Evolutionary conservation across 2,329 filamentous ascomycete species (phyloP).

Genomic region (Penicillium sp.): DNA sequence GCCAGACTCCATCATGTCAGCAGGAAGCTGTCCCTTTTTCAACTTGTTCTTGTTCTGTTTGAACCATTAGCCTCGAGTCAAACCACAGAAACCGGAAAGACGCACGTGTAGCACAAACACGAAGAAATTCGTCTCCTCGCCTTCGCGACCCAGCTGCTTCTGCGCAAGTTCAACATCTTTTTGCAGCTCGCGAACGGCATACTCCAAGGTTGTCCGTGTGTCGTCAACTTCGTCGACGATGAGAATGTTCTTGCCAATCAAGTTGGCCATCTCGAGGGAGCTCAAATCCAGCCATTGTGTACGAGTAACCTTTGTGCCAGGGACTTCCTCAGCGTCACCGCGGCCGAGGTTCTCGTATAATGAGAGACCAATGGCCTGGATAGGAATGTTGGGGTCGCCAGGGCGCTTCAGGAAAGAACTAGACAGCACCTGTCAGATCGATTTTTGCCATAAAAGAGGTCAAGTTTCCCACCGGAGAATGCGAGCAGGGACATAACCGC

Average conservation of each 20-base stretch:
- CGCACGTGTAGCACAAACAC: slow-evolving; percentile 93
- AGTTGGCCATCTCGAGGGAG: slow-evolving; percentile 82
- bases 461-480: slow-evolving; percentile 71
- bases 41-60: slow-evolving; percentile 90
- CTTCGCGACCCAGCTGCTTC: slow-evolving; percentile 69
- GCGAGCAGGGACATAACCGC: slow-evolving; percentile 94
- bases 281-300: slow-evolving; percentile 97
- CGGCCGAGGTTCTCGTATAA: slow-evolving; percentile 85
- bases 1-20: slow-evolving; percentile 73
- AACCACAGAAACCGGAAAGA: slow-evolving; percentile 26
- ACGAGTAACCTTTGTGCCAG: slow-evolving; percentile 92
- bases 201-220: slow-evolving; percentile 91
- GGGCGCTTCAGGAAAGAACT: slow-evolving; percentile 90
- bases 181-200: slow-evolving; percentile 88
- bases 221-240: slow-evolving; percentile 97
- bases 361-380: slow-evolving; percentile 97
- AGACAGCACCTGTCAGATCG: slow-evolving; percentile 12
- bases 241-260: slow-evolving; percentile 88
- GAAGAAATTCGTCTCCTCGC: slow-evolving; percentile 82
- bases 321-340: slow-evolving; percentile 70
- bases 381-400: slow-evolving; percentile 90
- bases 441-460: not conserved
- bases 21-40: slow-evolving; percentile 87
- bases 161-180: slow-evolving; percentile 90
- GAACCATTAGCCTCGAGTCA: not conserved